Percentiles rank a stretch among this genome's conserved stretches.
These are phyloP conservation scores for Linnemannia zychae DNA, from an alignment of 192 early-diverging fungal genomes.

Conservation along the genomic window DNA sequence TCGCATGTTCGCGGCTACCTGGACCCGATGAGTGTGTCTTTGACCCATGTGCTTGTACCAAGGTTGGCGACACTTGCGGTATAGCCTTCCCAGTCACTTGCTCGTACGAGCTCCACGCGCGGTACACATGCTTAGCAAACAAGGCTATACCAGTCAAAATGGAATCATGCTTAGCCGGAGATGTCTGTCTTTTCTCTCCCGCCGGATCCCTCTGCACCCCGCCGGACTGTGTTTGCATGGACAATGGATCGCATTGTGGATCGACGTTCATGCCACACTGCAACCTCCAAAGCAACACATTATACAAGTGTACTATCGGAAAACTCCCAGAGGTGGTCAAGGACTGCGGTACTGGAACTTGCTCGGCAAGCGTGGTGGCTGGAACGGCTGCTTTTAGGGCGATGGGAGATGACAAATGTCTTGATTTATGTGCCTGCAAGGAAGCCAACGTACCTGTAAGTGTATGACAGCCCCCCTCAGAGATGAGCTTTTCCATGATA, in stretches of 20 bases:
- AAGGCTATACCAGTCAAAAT: not conserved
- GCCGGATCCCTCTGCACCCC: not conserved
- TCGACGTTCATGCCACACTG: not conserved
- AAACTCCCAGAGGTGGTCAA: not conserved
- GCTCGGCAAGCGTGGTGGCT: not conserved
- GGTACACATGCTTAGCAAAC: not conserved
- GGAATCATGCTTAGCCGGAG: not conserved
- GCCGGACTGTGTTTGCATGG: not conserved
- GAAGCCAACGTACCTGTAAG: not conserved
- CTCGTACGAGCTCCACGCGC: not conserved
- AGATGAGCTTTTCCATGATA: too few relatives aligned
- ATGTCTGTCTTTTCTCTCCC: not conserved
- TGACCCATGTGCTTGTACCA: not conserved
- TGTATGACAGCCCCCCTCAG: not conserved
- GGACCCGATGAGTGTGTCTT: too few relatives aligned
- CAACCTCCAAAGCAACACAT: not conserved
- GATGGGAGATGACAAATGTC: not conserved
- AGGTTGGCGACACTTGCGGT: slow-evolving; percentile 8
- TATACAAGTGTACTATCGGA: slow-evolving; percentile 6
- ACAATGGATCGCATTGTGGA: slow-evolving; percentile 1
- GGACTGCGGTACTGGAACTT: not conserved
- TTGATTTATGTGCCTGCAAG: not conserved
- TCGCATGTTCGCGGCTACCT: too few relatives aligned
- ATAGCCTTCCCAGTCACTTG: not conserved
- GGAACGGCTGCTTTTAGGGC: not conserved